These are phyloP conservation scores for Candida mesenterica DNA, from an alignment of 1,139 yeast species.

Conservation along the genomic window DNA sequence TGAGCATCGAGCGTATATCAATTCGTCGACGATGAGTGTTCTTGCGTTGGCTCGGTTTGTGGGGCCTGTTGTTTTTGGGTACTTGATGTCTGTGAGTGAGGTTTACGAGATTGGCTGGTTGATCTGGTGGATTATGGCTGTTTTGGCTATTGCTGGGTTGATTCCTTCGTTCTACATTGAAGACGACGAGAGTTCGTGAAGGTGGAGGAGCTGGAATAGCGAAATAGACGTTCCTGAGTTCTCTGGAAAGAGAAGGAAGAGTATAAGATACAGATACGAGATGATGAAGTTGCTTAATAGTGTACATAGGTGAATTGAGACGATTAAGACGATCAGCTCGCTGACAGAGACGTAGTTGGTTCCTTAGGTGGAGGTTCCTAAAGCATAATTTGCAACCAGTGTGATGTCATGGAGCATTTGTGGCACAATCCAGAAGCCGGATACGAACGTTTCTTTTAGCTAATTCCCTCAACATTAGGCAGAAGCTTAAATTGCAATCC, in stretches of 20 bases:
- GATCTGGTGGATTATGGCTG: conserved; percentile 22
- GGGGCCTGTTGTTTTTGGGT: conserved; percentile 24
- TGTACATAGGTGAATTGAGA: too few relatives aligned
- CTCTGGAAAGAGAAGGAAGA: too few relatives aligned
- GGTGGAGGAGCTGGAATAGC: background rate
- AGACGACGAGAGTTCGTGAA: conserved; percentile 19
- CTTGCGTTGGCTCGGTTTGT: conserved; percentile 22
- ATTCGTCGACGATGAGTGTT: conserved; percentile 23
- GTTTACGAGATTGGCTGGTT: conserved; percentile 17
- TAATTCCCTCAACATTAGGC: background rate
- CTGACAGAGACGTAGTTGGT: too few relatives aligned
- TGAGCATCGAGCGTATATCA: conserved; percentile 24
- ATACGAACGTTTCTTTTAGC: background rate
- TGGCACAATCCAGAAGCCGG: too few relatives aligned
- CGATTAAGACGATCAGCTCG: too few relatives aligned
- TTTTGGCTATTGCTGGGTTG: conserved; percentile 17
- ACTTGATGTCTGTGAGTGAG: conserved; percentile 20
- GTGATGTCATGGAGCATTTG: too few relatives aligned
- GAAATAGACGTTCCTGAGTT: too few relatives aligned
- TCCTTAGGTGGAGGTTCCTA: too few relatives aligned
- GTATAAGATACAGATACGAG: too few relatives aligned
- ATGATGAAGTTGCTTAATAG: too few relatives aligned
- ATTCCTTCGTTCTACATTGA: conserved; percentile 17
- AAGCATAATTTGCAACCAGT: background rate
- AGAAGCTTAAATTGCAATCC: background rate